Evolutionary conservation across 768 basidiomycete genomes (phyloP).

Genomic region (Pisolithus tinctorius): DNA sequence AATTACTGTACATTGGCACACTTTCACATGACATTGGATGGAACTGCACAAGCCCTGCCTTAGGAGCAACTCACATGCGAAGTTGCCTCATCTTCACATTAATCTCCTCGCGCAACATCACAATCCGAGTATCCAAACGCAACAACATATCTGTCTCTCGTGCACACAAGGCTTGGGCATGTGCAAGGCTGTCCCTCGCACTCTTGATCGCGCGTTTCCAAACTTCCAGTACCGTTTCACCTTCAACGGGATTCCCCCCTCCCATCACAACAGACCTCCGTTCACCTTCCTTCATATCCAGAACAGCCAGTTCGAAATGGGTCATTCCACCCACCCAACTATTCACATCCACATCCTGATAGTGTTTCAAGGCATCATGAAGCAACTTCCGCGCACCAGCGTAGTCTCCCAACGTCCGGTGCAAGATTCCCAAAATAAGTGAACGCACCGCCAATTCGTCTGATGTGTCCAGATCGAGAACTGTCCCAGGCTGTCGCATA

Average conservation of each 20-base stretch:
- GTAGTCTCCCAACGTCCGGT: conserved; percentile 50
- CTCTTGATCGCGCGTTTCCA: conserved; percentile 46
- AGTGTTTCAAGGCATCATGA: conserved; percentile 40
- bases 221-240: conserved; percentile 10
- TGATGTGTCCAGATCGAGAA: conserved; percentile 58
- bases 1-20: too few species aligned
- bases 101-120: conserved; percentile 69
- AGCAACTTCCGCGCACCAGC: conserved; percentile 41
- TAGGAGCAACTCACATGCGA: too few species aligned
- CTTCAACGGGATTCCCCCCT: too few species aligned
- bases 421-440: conserved; percentile 60
- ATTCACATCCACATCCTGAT: conserved; percentile 38
- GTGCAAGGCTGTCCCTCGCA: conserved; percentile 46
- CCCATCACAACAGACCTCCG: too few species aligned
- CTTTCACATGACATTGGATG: too few species aligned
- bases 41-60: too few species aligned
- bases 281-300: conserved; percentile 64
- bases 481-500: too few species aligned
- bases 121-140: conserved; percentile 61
- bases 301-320: conserved; percentile 63
- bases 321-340: conserved; percentile 67
- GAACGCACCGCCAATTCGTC: conserved; percentile 67
- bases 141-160: conserved; percentile 57
- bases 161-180: conserved; percentile 40
- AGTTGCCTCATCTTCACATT: conserved; percentile 50